These are phyloP conservation scores for Aureobasidium sp. DNA, from an alignment of 2,329 filamentous ascomycete genomes.

Conservation along the genomic window DNA sequence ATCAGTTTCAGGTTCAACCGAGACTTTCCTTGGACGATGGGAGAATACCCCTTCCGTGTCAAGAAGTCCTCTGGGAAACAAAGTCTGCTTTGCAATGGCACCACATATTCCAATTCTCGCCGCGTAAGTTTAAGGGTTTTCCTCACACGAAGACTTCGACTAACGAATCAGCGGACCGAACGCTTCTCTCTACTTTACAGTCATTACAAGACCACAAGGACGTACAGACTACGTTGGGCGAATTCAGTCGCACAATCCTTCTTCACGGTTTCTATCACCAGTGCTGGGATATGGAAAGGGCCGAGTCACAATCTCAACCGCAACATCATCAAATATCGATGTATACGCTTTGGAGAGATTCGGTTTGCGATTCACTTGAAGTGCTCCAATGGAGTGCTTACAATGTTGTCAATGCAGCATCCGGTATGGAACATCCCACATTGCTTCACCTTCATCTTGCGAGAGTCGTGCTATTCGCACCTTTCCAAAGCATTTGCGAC, in stretches of 20 bases:
- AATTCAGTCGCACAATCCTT: slow-evolving; percentile 44
- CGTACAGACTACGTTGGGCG: slow-evolving; percentile 38
- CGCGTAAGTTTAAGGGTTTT: no score
- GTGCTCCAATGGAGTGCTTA: slow-evolving; percentile 54
- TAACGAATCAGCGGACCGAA: slow-evolving; percentile 20
- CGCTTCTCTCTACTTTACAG: slow-evolving; percentile 39
- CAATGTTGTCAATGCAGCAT: slow-evolving; percentile 41
- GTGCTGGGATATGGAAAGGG: slow-evolving; percentile 43
- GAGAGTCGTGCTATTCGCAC: slow-evolving; percentile 46
- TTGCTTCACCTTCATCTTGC: slow-evolving; percentile 51
- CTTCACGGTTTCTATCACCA: slow-evolving; percentile 46
- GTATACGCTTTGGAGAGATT: slow-evolving; percentile 45
- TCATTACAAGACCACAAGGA: slow-evolving; percentile 45
- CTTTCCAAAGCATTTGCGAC: slow-evolving; percentile 40
- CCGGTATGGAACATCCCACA: slow-evolving; percentile 49
- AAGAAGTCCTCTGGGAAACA: slow-evolving; percentile 25
- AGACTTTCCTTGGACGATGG: slow-evolving; percentile 20
- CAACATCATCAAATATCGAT: slow-evolving; percentile 33
- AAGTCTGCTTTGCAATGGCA: slow-evolving; percentile 22
- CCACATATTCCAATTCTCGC: slow-evolving; percentile 16
- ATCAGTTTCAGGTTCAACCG: slow-evolving; percentile 20
- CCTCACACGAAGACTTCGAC: no score
- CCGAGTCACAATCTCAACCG: slow-evolving; percentile 19
- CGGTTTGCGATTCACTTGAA: slow-evolving; percentile 45
- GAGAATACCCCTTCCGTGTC: slow-evolving; percentile 23